These are phyloP conservation scores for Fomitopsis schrenkii DNA, from an alignment of 1,284 basidiomycete genomes.

Conservation along the genomic window DNA sequence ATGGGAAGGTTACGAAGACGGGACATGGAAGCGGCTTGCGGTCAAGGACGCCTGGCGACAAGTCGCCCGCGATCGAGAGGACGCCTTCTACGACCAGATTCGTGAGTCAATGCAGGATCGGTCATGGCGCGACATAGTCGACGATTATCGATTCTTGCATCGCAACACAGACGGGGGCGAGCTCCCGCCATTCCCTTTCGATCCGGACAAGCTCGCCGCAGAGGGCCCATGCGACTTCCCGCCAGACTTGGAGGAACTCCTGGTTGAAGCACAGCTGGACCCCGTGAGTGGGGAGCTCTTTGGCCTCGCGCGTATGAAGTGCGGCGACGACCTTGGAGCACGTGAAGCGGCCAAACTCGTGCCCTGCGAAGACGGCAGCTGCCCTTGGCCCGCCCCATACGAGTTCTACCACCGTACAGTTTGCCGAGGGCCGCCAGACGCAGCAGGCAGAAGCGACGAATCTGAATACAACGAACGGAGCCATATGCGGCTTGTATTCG, in stretches of 20 bases:
- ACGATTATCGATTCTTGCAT: background rate
- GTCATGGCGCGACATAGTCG: background rate
- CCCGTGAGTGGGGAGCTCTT: background rate
- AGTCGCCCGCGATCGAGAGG: background rate
- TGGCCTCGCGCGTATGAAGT: background rate
- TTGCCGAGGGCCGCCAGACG: too few relatives aligned
- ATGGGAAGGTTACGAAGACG: background rate
- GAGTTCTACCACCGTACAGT: background rate
- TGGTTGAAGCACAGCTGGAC: background rate
- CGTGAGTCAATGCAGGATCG: background rate
- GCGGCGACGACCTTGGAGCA: background rate
- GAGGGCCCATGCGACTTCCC: background rate
- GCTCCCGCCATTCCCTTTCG: background rate
- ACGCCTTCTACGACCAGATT: background rate
- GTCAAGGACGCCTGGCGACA: background rate
- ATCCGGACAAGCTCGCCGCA: background rate
- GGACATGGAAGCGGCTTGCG: background rate
- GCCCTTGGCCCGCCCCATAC: background rate
- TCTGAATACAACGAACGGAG: background rate
- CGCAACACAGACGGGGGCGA: background rate
- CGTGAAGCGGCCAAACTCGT: background rate
- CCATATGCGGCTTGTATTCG: background rate
- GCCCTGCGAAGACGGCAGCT: background rate
- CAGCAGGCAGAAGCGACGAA: background rate
- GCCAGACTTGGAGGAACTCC: background rate